Percentiles rank a stretch among this genome's conserved stretches.
These are phyloP conservation scores for Ceratobasidium sp. DNA, from an alignment of 1,284 basidiomycete species.

Conservation along the genomic window DNA sequence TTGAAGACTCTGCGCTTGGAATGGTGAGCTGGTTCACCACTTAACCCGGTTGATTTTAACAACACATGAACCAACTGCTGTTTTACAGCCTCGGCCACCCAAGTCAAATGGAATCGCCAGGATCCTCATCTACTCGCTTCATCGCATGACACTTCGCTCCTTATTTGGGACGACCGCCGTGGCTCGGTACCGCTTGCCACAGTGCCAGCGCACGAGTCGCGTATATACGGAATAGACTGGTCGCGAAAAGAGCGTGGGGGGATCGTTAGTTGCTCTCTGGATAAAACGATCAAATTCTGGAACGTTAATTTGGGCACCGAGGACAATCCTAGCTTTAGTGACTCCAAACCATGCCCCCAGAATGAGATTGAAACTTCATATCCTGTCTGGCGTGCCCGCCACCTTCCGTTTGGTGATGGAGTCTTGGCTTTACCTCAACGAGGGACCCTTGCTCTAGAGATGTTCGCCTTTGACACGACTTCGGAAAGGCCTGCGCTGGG, in stretches of 20 bases:
- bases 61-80: not conserved
- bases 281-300: slow-evolving; percentile 92
- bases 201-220: slow-evolving; percentile 82
- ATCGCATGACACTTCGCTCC: slow-evolving; percentile 82
- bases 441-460: slow-evolving; percentile 84
- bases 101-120: slow-evolving; percentile 94
- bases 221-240: slow-evolving; percentile 98
- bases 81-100: slow-evolving; percentile 79
- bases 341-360: slow-evolving; percentile 32
- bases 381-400: slow-evolving; percentile 93
- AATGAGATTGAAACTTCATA: slow-evolving; percentile 75
- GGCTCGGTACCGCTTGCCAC: slow-evolving; percentile 83
- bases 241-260: slow-evolving; percentile 76
- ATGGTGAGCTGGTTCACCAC: slow-evolving; percentile 60
- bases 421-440: slow-evolving; percentile 91
- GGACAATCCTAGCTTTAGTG: slow-evolving; percentile 3
- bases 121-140: slow-evolving; percentile 88
- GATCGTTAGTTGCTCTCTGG: slow-evolving; percentile 90
- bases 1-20: slow-evolving; percentile 70
- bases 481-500: slow-evolving; percentile 48
- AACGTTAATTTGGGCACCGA: slow-evolving; percentile 56
- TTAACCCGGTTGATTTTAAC: no score
- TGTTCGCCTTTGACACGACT: slow-evolving; percentile 61
- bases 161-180: slow-evolving; percentile 85
- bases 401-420: slow-evolving; percentile 92